Percentiles rank a stretch among this genome's conserved stretches.
Evolutionary conservation across 73 alveolate genomes (phyloP).

Genomic region (Urostyla sp.): DNA sequence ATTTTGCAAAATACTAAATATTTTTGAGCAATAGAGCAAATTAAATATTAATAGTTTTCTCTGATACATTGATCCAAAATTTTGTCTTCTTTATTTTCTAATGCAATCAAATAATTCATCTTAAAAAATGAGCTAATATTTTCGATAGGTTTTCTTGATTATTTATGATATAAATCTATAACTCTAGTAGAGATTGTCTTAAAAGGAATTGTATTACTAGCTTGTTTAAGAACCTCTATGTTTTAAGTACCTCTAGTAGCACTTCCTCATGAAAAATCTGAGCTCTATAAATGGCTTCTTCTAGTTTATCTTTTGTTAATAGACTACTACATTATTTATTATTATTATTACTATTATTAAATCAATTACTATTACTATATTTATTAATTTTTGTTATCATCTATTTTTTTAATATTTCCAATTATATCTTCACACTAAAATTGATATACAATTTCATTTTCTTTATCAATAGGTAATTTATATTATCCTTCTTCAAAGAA

Average conservation of each 20-base stretch:
- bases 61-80: too few relatives aligned
- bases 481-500: constrained; percentile 45
- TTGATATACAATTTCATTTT: constrained; percentile 32
- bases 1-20: too few relatives aligned
- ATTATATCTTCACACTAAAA: constrained; percentile 39
- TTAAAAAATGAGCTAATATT: constrained; percentile 37
- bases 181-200: constrained; percentile 40
- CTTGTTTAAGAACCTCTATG: too few relatives aligned
- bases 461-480: constrained; percentile 42
- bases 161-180: constrained; percentile 29
- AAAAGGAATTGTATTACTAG: constrained; percentile 31
- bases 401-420: background rate
- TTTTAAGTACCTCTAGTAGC: background rate
- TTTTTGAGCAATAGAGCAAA: too few relatives aligned
- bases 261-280: background rate
- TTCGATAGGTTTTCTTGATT: constrained; percentile 44
- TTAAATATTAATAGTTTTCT: too few relatives aligned
- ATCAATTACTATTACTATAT: background rate
- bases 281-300: constrained; percentile 16
- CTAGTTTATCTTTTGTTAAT: constrained; percentile 17
- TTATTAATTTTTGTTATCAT: constrained; percentile 5
- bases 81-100: constrained; percentile 11
- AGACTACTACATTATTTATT: background rate
- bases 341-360: background rate
- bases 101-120: background rate